Evolutionary conservation across 164 flowering plant genomes (phyloP), one percentile per base, ranked within the genome.

Genomic region (Litsea cubeba): DNA sequence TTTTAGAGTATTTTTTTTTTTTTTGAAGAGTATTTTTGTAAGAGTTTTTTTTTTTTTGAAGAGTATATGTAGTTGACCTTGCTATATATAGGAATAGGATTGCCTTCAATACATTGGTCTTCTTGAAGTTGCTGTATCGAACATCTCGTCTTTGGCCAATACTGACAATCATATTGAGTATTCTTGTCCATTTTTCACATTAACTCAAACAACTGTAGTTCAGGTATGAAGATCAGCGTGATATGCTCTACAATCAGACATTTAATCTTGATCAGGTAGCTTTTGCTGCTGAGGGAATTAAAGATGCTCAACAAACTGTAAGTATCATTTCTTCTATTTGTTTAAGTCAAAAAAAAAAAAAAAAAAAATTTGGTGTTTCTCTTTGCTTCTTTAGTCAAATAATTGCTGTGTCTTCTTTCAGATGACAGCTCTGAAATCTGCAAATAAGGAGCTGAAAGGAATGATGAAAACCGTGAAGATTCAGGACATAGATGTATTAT

Each of bases 301-400:
- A 93, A 85, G 98, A 95, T 83, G 99, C 99, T 71, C 97, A 95
- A 72, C 95, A 90, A 85, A 95, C 99, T 60, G 99, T 95, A 88
- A 64, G 94, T 83, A 11, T 64, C 35, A 63, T 23, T 65, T 30
- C 46, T n/a, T 58, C 40, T 66, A 20, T 35, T 66, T 17, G 46
- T 72, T 8, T 26, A 32, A 3, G 46, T 66, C 1, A 35, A 35
- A 5, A 35, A 30, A 65, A 10, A 35, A 35, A 5, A 35, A n/a
- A n/a, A n/a, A 66, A 66, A 2, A 10, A 0, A 3, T 5, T 20
- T 70, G 20, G 20, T 50, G 50, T 70, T 7, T 70, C 32, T 22
- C n/a, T 24, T 5, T 20, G 20, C 26, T 35, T 18, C 26, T 24
- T 11, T n/a, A 54, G 35, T 20, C 24, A n/a, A 51, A 22, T 76